phyloP scores from a whole-genome alignment of 192 early-diverging fungal genomes.

The Linnemannia exigua region DNA sequence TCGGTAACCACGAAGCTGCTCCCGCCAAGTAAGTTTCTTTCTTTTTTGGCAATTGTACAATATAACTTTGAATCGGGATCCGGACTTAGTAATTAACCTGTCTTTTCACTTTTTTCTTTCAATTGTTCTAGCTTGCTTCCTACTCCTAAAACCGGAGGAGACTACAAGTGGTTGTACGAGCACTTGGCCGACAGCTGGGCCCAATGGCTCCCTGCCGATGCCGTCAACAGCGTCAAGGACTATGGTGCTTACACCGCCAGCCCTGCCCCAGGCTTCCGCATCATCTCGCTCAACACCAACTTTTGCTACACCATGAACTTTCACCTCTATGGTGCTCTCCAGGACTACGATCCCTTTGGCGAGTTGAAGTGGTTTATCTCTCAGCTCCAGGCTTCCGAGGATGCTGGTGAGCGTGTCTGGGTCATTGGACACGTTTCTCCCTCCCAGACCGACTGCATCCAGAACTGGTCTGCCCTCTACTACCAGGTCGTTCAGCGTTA shows the following conservation, averaged over 20 bases:
- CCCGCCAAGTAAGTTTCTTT: constrained; percentile 46
- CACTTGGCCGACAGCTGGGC: constrained; percentile 58
- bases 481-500: constrained; percentile 67
- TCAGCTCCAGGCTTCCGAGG: constrained; percentile 63
- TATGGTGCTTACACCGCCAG: constrained; percentile 61
- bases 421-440: constrained; percentile 67
- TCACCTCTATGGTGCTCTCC: constrained; percentile 60
- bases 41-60: not conserved
- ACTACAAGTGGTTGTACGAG: constrained; percentile 60
- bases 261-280: constrained; percentile 56
- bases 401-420: constrained; percentile 61
- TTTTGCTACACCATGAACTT: constrained; percentile 70
- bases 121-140: constrained; percentile 11
- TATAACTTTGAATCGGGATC: not conserved
- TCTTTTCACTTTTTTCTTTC: not conserved
- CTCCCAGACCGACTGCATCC: constrained; percentile 59
- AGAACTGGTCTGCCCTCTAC: constrained; percentile 65
- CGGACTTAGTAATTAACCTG: not conserved
- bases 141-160: constrained; percentile 24
- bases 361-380: constrained; percentile 62
- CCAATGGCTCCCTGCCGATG: constrained; percentile 58
- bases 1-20: constrained; percentile 69
- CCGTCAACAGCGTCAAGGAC: constrained; percentile 42
- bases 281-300: constrained; percentile 69
- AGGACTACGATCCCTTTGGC: constrained; percentile 61